phyloP scores from a whole-genome alignment of 208 protist genomes.

The Lotmaria passim region DNA sequence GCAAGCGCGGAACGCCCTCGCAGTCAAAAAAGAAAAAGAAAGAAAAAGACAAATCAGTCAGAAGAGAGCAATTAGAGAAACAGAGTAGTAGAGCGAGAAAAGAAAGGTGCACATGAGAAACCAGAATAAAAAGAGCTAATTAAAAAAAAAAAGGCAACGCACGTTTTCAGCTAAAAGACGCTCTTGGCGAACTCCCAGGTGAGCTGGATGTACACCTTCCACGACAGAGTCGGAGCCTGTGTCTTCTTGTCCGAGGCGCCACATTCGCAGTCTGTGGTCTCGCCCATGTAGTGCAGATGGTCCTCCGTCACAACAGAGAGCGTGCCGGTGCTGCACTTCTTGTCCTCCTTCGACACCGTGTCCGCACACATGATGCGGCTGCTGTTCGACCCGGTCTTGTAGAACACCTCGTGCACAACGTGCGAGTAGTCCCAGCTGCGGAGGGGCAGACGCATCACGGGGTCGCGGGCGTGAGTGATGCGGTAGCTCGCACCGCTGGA shows the following conservation, averaged over 20 bases:
- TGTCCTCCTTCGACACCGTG: slow-evolving; percentile 20
- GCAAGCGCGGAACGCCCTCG: too few relatives aligned
- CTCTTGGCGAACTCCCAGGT: slow-evolving; percentile 9
- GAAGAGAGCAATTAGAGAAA: too few relatives aligned
- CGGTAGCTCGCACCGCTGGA: slow-evolving; percentile 37
- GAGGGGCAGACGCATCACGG: slow-evolving; percentile 41
- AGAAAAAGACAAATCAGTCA: slow-evolving; percentile 8
- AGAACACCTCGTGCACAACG: slow-evolving; percentile 43
- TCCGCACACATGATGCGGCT: slow-evolving; percentile 38
- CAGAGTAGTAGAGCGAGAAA: slow-evolving; percentile 60
- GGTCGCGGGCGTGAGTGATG: slow-evolving; percentile 37
- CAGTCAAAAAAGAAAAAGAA: too few relatives aligned
- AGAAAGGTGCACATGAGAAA: too few relatives aligned
- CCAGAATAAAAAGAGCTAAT: too few relatives aligned
- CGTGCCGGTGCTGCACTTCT: slow-evolving; percentile 35
- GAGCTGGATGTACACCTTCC: slow-evolving; percentile 1
- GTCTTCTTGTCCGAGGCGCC: neutral
- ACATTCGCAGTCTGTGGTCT: slow-evolving; percentile 17
- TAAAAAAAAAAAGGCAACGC: too few relatives aligned
- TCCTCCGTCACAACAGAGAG: slow-evolving; percentile 13
- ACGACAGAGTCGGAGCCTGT: neutral
- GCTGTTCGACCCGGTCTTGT: slow-evolving; percentile 4
- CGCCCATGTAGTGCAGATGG: slow-evolving; percentile 51
- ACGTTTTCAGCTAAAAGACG: neutral
- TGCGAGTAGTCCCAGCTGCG: slow-evolving; percentile 36